Base-by-base conservation (phyloP, 768 basidiomycete species). In the Naganishia antarctica region DNA sequence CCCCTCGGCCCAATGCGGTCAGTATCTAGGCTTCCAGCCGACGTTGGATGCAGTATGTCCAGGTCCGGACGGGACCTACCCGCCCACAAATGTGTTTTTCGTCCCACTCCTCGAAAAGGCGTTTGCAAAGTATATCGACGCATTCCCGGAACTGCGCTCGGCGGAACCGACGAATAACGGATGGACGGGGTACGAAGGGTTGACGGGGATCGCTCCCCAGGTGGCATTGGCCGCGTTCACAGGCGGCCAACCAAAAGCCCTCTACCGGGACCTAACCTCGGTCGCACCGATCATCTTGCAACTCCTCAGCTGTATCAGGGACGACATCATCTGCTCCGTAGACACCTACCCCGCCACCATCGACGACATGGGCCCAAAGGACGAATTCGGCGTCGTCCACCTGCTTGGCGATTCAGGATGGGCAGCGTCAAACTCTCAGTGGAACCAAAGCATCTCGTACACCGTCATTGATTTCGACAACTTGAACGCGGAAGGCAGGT, bases 61-160 rank as follows among this genome's bases (percentile, higher is more conserved):
- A 4, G 31, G 23, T 23, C 34, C 32, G 37, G 23, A n/a, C 53
- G 43, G 43, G 0, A 11, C 26, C 4, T 60, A 60, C 43, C 40
- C 23, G 8, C 43, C 43, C 1, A 60, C 59, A 9, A 46, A 45
- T 23, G 59, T 45, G 6, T 45, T 60, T n/a, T 60, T 45, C 18
- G 59, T 60, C 4, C 59, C 59, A 31, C 26, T 60, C 4, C 43
- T 60, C 26, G 59, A 60, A 60, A 60, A 60, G 59, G 59, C 59
- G 6, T 60, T 60, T 25, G 59, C 59, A 18, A 60, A 60, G 21
- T 60, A 45, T 18, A 47, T 47, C 26, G 59, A 60, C 32, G 59
- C 59, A 7, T 46, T 3, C 43, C 59, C 59, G 2, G 34, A 23
- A 25, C 53, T 57, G 15, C 32, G 53, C 18, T 57, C 53, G 6